phyloP scores from a whole-genome alignment of 768 basidiomycete species.

The Pulveroboletus sp. region DNA sequence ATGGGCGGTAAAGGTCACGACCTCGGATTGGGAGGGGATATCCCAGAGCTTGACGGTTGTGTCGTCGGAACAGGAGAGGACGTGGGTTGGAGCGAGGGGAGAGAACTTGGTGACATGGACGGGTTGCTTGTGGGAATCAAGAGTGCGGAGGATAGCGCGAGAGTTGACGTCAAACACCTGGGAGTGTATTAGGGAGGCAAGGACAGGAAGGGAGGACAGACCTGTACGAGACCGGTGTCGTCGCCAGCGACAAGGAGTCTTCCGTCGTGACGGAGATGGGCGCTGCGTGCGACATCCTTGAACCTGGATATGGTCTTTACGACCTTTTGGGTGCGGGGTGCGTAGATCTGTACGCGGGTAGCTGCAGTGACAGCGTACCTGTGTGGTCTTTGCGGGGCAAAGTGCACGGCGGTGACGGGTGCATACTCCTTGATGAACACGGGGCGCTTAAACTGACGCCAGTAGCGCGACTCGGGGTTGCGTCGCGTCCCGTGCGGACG shows the following conservation, averaged over 20 bases:
- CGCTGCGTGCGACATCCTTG: slow-evolving; percentile 92
- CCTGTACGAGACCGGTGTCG: slow-evolving; percentile 85
- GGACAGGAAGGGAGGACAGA: slow-evolving; percentile 13
- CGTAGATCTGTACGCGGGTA: slow-evolving; percentile 91
- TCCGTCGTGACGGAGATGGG: slow-evolving; percentile 85
- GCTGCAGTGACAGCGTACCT: slow-evolving; percentile 95
- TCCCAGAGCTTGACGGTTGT: slow-evolving; percentile 94
- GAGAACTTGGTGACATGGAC: slow-evolving; percentile 96
- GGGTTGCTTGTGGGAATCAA: slow-evolving; percentile 93
- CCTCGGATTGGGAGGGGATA: slow-evolving; percentile 78
- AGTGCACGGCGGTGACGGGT: slow-evolving; percentile 91
- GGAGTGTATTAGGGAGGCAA: background rate
- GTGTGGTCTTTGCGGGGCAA: slow-evolving; percentile 82
- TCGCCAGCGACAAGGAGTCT: slow-evolving; percentile 94
- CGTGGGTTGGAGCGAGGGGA: slow-evolving; percentile 67
- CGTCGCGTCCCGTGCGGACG: slow-evolving; percentile 57
- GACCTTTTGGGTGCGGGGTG: slow-evolving; percentile 92
- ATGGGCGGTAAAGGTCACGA: slow-evolving; percentile 79
- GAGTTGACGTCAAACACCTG: slow-evolving; percentile 92
- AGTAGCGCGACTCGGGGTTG: slow-evolving; percentile 72
- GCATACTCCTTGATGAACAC: slow-evolving; percentile 98
- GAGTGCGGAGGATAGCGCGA: slow-evolving; percentile 85
- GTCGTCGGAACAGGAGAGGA: slow-evolving; percentile 95
- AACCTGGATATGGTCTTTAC: slow-evolving; percentile 95
- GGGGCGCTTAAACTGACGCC: slow-evolving; percentile 83